Evolutionary conservation across 768 basidiomycete species (phyloP), one percentile per base, ranked within the genome.

Genomic region (Boletus rubroflammeus): DNA sequence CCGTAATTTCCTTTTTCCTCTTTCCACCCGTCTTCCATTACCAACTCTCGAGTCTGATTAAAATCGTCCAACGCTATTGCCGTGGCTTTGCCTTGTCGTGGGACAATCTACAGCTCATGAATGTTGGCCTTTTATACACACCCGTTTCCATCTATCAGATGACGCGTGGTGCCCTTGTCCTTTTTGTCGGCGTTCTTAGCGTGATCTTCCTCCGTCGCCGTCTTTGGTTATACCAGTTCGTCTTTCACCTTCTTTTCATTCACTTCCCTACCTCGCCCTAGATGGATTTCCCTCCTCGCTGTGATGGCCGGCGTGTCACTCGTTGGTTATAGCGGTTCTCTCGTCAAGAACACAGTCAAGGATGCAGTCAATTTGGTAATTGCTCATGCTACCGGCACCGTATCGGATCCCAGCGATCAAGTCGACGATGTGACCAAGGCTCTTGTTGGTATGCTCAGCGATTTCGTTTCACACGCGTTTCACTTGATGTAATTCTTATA

Each of bases 61-160:
- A 51, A 34, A 23, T 54, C 29, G 28, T 44, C 38, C 47, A 54
- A 51, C 45, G 47, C 66, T 65, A 43, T 71, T 62, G 50, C 49
- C 57, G 34, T 51, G 46, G 44, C 52, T 52, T 45, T 50, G 5
- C 26, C 49, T 61, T 57, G 47, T 46, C 42, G 44, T 53, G 56
- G 50, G 47, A 53, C 47, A 53, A 44, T 61, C 39, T 58, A 62
- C 67, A 78, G 75, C 75, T 97, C 60, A 98, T 98, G 97, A 97
- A 97, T 67, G 78, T 96, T 60, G 97, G 97, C 51, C 80, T 99
- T 44, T 81, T 99, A 35, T 93, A 95, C 71, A 95, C 94, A 1
- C 96, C 96, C 28, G 97, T 99, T 51, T 94, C 91, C 40, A 93
- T 98, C 62, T 98, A 92, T 76, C 96, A 97, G 72, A 96, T 97